Percentiles rank a stretch among this genome's conserved stretches.
Conservation (phyloP, 2,329 filamentous ascomycete genomes). For the Chaetomium strumarium region DNA sequence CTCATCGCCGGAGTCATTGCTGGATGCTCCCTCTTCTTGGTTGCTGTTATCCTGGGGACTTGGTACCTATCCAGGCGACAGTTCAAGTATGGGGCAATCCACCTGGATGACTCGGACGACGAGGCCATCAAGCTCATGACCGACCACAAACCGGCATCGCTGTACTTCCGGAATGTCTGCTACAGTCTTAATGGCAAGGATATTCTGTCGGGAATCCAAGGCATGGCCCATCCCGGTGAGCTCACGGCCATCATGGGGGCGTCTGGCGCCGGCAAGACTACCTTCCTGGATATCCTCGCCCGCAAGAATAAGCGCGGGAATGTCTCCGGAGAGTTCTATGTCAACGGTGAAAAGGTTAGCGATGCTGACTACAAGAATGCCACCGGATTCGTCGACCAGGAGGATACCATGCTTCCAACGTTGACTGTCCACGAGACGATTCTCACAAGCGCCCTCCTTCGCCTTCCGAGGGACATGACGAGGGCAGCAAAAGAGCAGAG, state of each 20-base stretch:
- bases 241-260: conserved; percentile 97
- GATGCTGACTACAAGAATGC: conserved; percentile 85
- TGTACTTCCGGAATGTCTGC: conserved; percentile 82
- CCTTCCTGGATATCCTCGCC: conserved; percentile 90
- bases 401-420: conserved; percentile 93
- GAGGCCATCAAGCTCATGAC: conserved; percentile 80
- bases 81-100: conserved; percentile 64
- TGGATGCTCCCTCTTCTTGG: conserved; percentile 76
- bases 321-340: conserved; percentile 74
- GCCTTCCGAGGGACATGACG: conserved; percentile 90
- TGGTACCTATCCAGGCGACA: conserved; percentile 84
- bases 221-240: conserved; percentile 89
- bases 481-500: conserved; percentile 80
- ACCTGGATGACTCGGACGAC: conserved; percentile 84
- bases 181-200: conserved; percentile 84
- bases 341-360: conserved; percentile 86
- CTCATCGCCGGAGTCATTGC: conserved; percentile 93
- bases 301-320: conserved; percentile 91
- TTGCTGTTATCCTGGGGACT: conserved; percentile 73
- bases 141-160: conserved; percentile 83
- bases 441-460: conserved; percentile 82
- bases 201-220: conserved; percentile 74
- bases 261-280: conserved; percentile 95
- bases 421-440: conserved; percentile 98
- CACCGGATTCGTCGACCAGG: conserved; percentile 95